Conservation (phyloP, 345 rosid genomes). For the Noccaea bulbosa region DNA sequence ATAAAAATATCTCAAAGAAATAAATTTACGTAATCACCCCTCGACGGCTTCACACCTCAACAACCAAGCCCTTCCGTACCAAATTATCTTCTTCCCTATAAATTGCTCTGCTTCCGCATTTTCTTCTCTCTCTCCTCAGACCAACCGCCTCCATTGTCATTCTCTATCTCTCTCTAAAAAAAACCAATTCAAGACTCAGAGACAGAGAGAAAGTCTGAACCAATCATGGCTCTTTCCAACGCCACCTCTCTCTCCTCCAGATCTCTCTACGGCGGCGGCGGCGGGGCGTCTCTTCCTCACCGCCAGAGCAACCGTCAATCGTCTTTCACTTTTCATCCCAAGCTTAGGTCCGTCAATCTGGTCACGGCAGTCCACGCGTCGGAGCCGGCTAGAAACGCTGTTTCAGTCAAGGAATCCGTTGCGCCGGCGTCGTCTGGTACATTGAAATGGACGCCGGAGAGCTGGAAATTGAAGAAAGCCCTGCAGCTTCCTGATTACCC, state of each 20-base stretch:
- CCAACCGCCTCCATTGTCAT: slow-evolving; percentile 38
- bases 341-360: slow-evolving; percentile 31
- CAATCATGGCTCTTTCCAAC: slow-evolving; percentile 63
- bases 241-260: slow-evolving; percentile 50
- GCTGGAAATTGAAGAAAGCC: slow-evolving; percentile 56
- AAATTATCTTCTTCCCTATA: slow-evolving; percentile 31
- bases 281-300: slow-evolving; percentile 19
- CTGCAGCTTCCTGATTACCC: slow-evolving; percentile 61
- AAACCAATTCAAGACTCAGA: slow-evolving; percentile 17
- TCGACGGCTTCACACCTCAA: slow-evolving; percentile 29
- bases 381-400: slow-evolving; percentile 48
- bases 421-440: slow-evolving; percentile 1
- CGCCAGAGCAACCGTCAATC: slow-evolving; percentile 43
- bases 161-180: slow-evolving; percentile 12
- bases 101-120: slow-evolving; percentile 14
- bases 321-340: slow-evolving; percentile 38
- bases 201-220: slow-evolving; percentile 25
- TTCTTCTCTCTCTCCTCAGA: slow-evolving; percentile 37
- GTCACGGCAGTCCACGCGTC: slow-evolving; percentile 54
- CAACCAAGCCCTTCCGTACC: slow-evolving; percentile 43
- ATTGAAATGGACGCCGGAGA: slow-evolving; percentile 53
- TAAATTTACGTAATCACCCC: slow-evolving; percentile 14
- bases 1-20: slow-evolving; percentile 18
- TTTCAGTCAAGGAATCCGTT: slow-evolving; percentile 38
- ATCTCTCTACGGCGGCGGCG: slow-evolving; percentile 27